Percentiles rank a stretch among this genome's conserved stretches.
Evolutionary conservation across 164 flowering plant genomes (phyloP).

Genomic region (Sedum album): DNA sequence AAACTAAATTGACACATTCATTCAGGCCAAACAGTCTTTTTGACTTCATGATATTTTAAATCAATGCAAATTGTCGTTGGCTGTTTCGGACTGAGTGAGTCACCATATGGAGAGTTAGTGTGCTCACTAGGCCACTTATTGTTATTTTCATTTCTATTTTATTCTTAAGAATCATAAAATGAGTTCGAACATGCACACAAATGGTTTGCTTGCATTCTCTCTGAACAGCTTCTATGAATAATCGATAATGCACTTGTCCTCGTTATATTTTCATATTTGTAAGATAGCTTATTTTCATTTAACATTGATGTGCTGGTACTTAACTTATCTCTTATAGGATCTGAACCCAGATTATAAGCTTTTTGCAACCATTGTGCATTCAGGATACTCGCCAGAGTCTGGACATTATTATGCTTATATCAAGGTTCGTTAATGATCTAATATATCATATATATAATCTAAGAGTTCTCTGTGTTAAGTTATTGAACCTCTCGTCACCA

Average conservation of each 20-base stretch:
- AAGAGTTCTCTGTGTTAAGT: too few relatives aligned
- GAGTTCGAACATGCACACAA: background rate
- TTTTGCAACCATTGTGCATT: conserved; percentile 91
- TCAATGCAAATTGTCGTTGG: too few relatives aligned
- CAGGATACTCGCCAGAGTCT: conserved; percentile 88
- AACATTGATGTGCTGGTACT: background rate
- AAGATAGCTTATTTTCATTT: background rate
- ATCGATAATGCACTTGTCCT: background rate
- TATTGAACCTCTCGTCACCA: background rate
- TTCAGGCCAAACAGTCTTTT: too few relatives aligned
- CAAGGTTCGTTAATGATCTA: conserved; percentile 45
- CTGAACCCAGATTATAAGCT: conserved; percentile 73
- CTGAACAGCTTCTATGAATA: background rate
- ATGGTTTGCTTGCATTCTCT: background rate
- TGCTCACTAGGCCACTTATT: background rate
- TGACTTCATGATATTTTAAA: too few relatives aligned
- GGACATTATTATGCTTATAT: conserved; percentile 98
- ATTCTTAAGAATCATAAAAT: background rate
- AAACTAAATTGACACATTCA: too few relatives aligned
- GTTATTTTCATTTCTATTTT: background rate
- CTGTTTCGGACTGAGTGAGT: too few relatives aligned
- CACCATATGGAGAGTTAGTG: background rate
- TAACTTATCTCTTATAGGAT: conserved; percentile 47
- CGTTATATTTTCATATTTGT: background rate
- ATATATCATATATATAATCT: background rate